Base-by-base conservation (phyloP, 768 basidiomycete species). In the Lactarius vividus region DNA sequence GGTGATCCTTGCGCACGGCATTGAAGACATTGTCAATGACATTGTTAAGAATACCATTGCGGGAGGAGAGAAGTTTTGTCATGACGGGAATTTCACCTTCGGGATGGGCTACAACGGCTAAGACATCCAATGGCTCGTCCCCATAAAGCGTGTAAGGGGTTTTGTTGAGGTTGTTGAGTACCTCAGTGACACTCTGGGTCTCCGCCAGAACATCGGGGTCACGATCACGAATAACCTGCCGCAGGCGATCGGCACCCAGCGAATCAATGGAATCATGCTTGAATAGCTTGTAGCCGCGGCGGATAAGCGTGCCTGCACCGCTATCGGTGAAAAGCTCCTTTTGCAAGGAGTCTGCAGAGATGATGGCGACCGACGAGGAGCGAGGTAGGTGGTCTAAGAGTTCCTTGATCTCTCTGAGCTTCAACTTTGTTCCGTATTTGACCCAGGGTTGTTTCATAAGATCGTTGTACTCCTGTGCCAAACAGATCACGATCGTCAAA, bases 371-470 rank as follows among this genome's bases (percentile, higher is more conserved):
- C 44, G 96, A 98, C 20, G 96, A 97, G 3, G 97, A 91, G 65
- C 97, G 95, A 18, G 97, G 97, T 69, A 98, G 93, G 79, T 96
- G 90, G 74, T 98, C 97, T 53, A 99, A 86, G 61, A 99, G 88
- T 74, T 98, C 97, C 79, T 99, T 99, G 84, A 99, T 98, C 77
- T 98, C 96, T 69, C 97, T 90, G 64, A 99, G 84, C 80, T 98
- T 98, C 77, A 99, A 91, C 78, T 99, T 99, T 69, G 96, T 98
- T 67, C 96, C 97, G 75, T 88, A 98, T 76, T 97, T 97, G 77
- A 99, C 96, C 97, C 97, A 99, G 7, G 95, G 85, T 78, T 98
- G 91, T 74, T 95, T 96, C 95, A 98, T 92, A 65, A 99, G 88
- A 28, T 85, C 84, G 71, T 96, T 92, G 77, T 96, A 98, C 80